Evolutionary conservation across 306 rosid genomes (phyloP).

Genomic region (Parietaria judaica): DNA sequence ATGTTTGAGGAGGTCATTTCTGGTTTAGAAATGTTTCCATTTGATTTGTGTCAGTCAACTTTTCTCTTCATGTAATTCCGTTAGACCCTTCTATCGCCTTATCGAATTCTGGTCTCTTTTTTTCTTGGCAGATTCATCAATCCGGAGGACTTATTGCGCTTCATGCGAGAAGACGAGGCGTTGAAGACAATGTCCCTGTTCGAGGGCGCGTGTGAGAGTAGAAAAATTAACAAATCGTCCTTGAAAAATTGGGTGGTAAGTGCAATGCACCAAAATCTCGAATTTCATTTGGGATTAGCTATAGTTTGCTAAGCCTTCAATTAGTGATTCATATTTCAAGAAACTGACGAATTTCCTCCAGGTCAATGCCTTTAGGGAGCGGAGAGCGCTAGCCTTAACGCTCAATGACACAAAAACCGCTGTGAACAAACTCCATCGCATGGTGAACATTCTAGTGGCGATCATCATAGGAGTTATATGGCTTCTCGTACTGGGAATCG

Average conservation of each 20-base stretch:
- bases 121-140: conserved; percentile 41
- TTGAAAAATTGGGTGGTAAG: conserved; percentile 95
- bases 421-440: conserved; percentile 68
- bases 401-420: conserved; percentile 95
- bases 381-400: conserved; percentile 88
- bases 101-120: background rate
- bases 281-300: no score
- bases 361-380: conserved; percentile 89
- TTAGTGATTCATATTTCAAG: background rate
- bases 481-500: conserved; percentile 71
- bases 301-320: background rate
- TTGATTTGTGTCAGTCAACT: background rate
- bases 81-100: no score
- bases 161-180: conserved; percentile 78
- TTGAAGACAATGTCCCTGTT: conserved; percentile 56
- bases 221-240: conserved; percentile 57
- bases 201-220: conserved; percentile 59
- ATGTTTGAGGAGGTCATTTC: no score
- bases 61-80: background rate
- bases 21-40: background rate
- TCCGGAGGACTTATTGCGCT: conserved; percentile 61
- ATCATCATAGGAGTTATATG: conserved; percentile 44
- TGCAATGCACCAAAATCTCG: conserved; percentile 8
- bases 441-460: conserved; percentile 62
- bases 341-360: conserved; percentile 18